phyloP scores from a whole-genome alignment of 306 rosid genomes.

The Comarum palustre region DNA sequence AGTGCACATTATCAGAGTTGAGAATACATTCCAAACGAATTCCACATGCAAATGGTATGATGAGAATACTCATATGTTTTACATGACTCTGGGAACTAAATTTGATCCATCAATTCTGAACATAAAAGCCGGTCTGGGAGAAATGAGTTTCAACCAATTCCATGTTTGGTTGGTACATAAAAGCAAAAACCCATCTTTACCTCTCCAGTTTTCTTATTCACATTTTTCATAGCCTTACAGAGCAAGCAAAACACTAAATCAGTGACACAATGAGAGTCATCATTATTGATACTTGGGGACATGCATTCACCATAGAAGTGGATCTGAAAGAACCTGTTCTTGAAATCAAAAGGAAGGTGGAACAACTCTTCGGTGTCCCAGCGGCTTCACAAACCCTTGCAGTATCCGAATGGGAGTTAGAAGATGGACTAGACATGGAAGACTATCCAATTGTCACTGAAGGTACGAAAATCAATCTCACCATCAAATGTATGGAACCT shows the following conservation, averaged over 20 bases:
- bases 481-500: conserved; percentile 33
- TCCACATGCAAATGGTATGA: background rate
- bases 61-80: background rate
- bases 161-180: background rate
- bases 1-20: background rate
- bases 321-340: conserved; percentile 51
- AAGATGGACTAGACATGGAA: conserved; percentile 90
- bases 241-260: background rate
- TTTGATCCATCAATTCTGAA: background rate
- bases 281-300: conserved; percentile 34
- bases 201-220: background rate
- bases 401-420: conserved; percentile 64
- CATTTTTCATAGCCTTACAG: background rate
- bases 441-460: conserved; percentile 75
- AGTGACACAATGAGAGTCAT: conserved; percentile 37
- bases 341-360: conserved; percentile 68
- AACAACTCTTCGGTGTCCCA: conserved; percentile 57
- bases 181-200: background rate
- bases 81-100: conserved; percentile 5
- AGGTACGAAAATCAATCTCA: conserved; percentile 72
- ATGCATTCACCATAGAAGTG: conserved; percentile 51
- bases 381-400: conserved; percentile 58
- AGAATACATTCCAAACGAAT: background rate
- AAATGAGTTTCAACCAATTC: background rate
- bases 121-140: background rate